Conservation (phyloP, 1,284 basidiomycete species). For the Mycena sp. region DNA sequence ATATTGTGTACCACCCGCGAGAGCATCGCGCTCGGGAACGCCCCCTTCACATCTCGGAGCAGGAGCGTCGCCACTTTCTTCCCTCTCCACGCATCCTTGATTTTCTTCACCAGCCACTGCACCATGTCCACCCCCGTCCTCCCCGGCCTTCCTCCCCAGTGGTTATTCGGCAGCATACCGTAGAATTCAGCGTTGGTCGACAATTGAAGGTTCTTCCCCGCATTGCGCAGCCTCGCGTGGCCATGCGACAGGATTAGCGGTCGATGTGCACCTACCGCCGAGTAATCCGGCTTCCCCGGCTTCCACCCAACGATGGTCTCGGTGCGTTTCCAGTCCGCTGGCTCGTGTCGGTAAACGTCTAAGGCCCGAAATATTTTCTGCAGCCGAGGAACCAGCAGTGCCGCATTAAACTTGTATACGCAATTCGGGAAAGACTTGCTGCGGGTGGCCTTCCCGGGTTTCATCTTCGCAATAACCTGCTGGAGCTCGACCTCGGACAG, state of each 20-base stretch:
- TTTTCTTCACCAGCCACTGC: slow-evolving; percentile 30
- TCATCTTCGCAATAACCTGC: background rate
- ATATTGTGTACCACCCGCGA: slow-evolving; percentile 43
- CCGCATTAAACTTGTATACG: background rate
- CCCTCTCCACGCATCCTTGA: slow-evolving; percentile 37
- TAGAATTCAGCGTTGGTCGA: slow-evolving; percentile 24
- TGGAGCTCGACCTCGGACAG: background rate
- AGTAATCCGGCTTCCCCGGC: background rate
- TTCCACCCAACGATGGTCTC: background rate
- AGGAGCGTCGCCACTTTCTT: slow-evolving; percentile 37
- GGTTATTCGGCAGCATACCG: slow-evolving; percentile 32
- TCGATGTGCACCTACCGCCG: background rate
- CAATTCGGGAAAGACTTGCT: background rate
- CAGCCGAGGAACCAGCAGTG: background rate
- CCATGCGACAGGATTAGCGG: background rate
- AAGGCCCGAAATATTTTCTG: background rate
- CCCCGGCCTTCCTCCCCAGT: slow-evolving; percentile 39
- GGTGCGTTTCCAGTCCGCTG: background rate
- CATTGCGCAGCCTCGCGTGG: background rate
- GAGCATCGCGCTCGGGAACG: slow-evolving; percentile 42
- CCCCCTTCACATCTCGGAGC: slow-evolving; percentile 43
- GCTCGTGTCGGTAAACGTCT: background rate
- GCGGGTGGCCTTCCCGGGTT: background rate
- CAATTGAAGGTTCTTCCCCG: background rate
- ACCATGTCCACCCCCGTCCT: slow-evolving; percentile 38